Conservation (phyloP, 164 flowering plant genomes). For the Euptelea pleiosperma region DNA sequence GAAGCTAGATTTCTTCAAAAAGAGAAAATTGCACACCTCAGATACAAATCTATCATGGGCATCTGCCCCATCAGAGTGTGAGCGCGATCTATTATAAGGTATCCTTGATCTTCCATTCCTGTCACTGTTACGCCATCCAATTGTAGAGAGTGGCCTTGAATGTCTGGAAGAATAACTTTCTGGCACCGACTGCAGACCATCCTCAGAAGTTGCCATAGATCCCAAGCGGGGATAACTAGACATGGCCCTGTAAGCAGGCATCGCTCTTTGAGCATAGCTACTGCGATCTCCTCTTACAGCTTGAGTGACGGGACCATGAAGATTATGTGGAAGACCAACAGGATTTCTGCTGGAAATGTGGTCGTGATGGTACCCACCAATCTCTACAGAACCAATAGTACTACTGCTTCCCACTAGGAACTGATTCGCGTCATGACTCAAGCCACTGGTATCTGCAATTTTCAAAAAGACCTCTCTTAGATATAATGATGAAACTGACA, state of each 20-base stretch:
- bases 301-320: conserved; percentile 24
- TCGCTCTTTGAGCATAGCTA: conserved; percentile 39
- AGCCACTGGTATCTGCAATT: conserved; percentile 35
- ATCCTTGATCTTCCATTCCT: conserved; percentile 45
- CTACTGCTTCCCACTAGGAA: conserved; percentile 26
- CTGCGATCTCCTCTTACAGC: conserved; percentile 40
- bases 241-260: conserved; percentile 35
- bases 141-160: conserved; percentile 33
- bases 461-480: background rate
- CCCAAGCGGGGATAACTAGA: conserved; percentile 34
- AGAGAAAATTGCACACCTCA: conserved; percentile 37
- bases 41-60: conserved; percentile 33
- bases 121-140: conserved; percentile 43
- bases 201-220: conserved; percentile 31
- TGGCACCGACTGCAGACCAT: conserved; percentile 28
- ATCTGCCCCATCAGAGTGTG: conserved; percentile 28
- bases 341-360: conserved; percentile 27
- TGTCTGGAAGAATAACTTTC: conserved; percentile 45
- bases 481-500: background rate
- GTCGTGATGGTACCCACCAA: conserved; percentile 32
- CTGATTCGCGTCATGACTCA: conserved; percentile 27
- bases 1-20: background rate
- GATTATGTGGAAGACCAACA: conserved; percentile 29
- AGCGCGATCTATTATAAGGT: conserved; percentile 36
- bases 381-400: conserved; percentile 27